Base-by-base conservation (phyloP, 768 basidiomycete genomes). In the Mycena galopus region DNA sequence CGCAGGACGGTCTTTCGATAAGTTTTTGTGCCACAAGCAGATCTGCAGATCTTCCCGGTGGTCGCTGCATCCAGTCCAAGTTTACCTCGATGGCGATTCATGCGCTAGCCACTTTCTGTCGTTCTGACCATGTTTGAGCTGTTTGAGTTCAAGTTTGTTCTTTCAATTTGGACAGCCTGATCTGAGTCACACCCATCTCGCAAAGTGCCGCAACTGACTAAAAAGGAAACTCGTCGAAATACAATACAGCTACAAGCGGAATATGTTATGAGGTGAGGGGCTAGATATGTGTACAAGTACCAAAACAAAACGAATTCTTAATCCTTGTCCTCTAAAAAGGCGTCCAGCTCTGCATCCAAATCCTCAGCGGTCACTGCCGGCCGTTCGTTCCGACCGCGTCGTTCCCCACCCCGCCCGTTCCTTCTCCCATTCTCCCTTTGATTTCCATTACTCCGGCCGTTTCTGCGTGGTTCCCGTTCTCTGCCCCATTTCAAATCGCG, bases 331-430 rank as follows among this genome's bases (percentile, higher is more conserved):
- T 88, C 90, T 73, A 94, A 79, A 81, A 95, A 95, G 19, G 92
- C 91, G 35, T 96, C 94, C 57, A 96, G 83, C 77, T 96, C 94
- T 59, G 92, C 93, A 73, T 96, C 94, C 42, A 96, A 84, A 75
- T 96, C 93, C 81, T 93, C 89, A 78, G 91, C 91, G 0, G 89
- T 93, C 80, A 79, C 86, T 27, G 86, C 83, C 14, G 86, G 84
- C 71, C 81, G 78, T 69, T 79, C 79, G 69, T 84, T 84, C 53
- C 87, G 83, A 44, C 83, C 80, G 67, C 78, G 75, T 32, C 79
- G 78, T 73, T 79, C 83, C 77, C 75, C 81, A 77, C 73, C 74
- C 78, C 75, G 73, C 68, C 76, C 77, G 73, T 63, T 79, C 65
- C 77, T 72, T 73, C 73, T 33, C 78, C 74, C 77, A 77, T 65